Percentiles rank a stretch among this genome's conserved stretches.
These are phyloP conservation scores for Colletotrichum falcatum DNA, from an alignment of 2,329 filamentous ascomycete species.

Conservation along the genomic window DNA sequence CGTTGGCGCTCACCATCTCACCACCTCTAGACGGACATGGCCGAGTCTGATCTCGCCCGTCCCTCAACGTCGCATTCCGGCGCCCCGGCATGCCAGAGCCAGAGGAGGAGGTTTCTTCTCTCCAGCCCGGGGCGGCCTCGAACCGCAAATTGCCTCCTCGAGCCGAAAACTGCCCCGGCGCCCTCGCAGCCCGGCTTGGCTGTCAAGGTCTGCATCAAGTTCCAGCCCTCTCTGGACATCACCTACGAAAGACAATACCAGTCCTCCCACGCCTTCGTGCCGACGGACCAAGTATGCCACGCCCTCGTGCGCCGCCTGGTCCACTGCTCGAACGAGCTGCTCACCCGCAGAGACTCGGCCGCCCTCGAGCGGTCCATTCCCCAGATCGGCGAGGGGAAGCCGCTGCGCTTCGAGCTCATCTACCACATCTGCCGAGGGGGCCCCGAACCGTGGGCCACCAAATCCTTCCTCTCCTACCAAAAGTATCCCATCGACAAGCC, in stretches of 20 bases:
- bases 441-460: constrained; percentile 55
- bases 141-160: constrained; percentile 32
- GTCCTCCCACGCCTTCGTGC: constrained; percentile 57
- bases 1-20: constrained; percentile 16
- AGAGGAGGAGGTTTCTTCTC: constrained; percentile 39
- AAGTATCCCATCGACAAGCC: constrained; percentile 58
- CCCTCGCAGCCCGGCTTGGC: constrained; percentile 46
- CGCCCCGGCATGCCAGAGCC: constrained; percentile 32
- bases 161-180: constrained; percentile 19
- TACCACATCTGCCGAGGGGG: constrained; percentile 59
- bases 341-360: constrained; percentile 63
- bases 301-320: constrained; percentile 63
- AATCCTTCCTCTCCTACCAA: constrained; percentile 63
- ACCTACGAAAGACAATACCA: constrained; percentile 60
- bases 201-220: constrained; percentile 59
- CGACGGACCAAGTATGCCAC: constrained; percentile 60
- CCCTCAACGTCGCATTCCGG: constrained; percentile 39
- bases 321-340: constrained; percentile 64
- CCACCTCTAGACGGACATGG: constrained; percentile 36
- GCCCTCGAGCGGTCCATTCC: constrained; percentile 55
- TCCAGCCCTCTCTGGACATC: constrained; percentile 58
- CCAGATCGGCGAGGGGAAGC: constrained; percentile 52
- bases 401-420: constrained; percentile 61
- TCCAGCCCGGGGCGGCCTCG: constrained; percentile 40
- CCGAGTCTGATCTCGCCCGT: constrained; percentile 33